Evolutionary conservation across 108 stramenopile species (phyloP), one percentile per base, ranked within the genome.

Genomic region (Bacterosira constricta): DNA sequence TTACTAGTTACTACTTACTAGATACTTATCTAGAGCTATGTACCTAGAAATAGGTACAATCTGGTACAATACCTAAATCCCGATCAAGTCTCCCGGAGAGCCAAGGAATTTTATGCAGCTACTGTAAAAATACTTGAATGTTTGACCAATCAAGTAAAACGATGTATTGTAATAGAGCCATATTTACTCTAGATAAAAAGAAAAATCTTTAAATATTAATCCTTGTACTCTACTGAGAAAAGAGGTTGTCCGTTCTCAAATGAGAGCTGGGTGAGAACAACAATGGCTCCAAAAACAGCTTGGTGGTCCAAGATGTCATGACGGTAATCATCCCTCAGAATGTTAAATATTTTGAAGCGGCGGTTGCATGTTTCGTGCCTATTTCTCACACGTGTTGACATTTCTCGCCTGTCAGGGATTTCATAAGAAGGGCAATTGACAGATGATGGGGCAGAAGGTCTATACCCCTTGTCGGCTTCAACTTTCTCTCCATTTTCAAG

Each of bases 301-400:
- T 52, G 51, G 51, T 52, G 51, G 27, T 52, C 51, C 0, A 25
- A 29, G 27, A 27, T 1, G 27, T 31, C 3, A 34, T 78, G 77
- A 1, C 69, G 69, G 25, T 45, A 79, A 6, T 57, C 23, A 21
- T 64, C 21, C 10, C 35, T 2, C 36, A 79, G 25, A 7, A 31
- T 26, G 5, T 26, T 52, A 13, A 21, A 79, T 15, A 66, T 30
- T 58, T 78, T 83, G 54, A 83, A 76, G 20, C 61, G 54, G 31
- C 47, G 46, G 42, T 83, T 83, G 1, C 72, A 31, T 67, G 68
- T 73, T 52, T 83, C 82, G 10, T 82, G 82, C 5, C 64, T 44
- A 9, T 26, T 27, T 5, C 70, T 32, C 6, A 46, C 59, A 46
- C 47, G 26, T 23, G 30, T 17, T 30, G 13, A 15, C 67, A 70